Conservation (phyloP, 345 rosid species). For the Hirschfeldia incana region DNA sequence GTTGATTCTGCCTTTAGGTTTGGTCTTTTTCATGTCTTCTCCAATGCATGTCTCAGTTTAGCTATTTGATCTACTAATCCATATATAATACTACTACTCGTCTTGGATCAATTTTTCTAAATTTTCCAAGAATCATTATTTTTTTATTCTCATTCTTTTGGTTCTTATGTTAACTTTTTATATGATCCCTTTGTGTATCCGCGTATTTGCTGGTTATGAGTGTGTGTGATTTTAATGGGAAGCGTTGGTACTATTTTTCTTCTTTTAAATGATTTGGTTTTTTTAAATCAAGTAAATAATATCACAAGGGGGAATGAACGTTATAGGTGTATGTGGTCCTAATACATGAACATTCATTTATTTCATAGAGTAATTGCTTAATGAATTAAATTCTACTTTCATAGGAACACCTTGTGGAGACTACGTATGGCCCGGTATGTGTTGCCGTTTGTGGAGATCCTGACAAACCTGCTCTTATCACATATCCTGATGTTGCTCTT, state of each 20-base stretch:
- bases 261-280: not conserved
- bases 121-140: not conserved
- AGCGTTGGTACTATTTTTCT: slow-evolving; percentile 1
- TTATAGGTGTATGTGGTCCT: slow-evolving; percentile 27
- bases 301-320: slow-evolving; percentile 5
- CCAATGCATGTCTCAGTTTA: not conserved
- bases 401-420: slow-evolving; percentile 75
- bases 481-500: slow-evolving; percentile 91
- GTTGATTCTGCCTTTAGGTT: not conserved
- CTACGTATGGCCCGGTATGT: slow-evolving; percentile 62
- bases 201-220: not conserved
- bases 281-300: slow-evolving; percentile 9
- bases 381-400: slow-evolving; percentile 20
- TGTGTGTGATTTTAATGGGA: slow-evolving; percentile 9
- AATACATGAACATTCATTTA: slow-evolving; percentile 31
- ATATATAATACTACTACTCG: not conserved
- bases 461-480: slow-evolving; percentile 92
- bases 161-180: not conserved
- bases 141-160: not conserved
- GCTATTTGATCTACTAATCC: not conserved
- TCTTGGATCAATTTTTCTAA: not conserved
- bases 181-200: not conserved
- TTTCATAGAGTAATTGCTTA: slow-evolving; percentile 16
- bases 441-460: slow-evolving; percentile 91
- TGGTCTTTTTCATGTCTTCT: not conserved